A percentile compares a stretch with the other conserved stretches of the same genome.
Conservation (phyloP, 768 basidiomycete species). For the Panaeolus cyanescens region DNA sequence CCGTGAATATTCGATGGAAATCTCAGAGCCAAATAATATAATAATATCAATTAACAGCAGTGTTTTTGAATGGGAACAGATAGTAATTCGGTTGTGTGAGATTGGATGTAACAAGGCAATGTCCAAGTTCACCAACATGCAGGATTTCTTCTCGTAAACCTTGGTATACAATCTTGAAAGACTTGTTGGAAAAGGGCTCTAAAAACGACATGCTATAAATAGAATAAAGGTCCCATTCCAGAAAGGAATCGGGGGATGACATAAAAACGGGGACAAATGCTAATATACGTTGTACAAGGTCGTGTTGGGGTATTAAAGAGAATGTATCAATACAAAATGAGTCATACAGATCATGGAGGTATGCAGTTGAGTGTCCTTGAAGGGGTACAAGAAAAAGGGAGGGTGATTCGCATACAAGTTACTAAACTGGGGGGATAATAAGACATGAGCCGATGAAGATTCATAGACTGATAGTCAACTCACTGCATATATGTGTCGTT, state of each 20-base stretch:
- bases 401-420: constrained; percentile 13
- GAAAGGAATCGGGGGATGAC: not conserved
- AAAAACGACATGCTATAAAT: too few relatives aligned
- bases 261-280: not conserved
- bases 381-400: constrained; percentile 1
- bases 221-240: too few relatives aligned
- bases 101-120: not conserved
- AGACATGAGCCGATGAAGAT: not conserved
- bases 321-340: not conserved
- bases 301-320: not conserved
- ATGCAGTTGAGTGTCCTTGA: constrained; percentile 15
- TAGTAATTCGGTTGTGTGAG: too few relatives aligned
- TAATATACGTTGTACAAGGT: not conserved
- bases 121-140: not conserved
- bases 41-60: not conserved
- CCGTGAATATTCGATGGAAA: too few relatives aligned
- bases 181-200: not conserved
- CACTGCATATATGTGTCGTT: constrained; percentile 12
- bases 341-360: constrained; percentile 9
- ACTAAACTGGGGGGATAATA: not conserved
- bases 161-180: not conserved
- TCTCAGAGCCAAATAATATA: too few relatives aligned
- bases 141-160: too few relatives aligned
- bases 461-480: not conserved
- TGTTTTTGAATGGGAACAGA: too few relatives aligned